Evolutionary conservation across 225 moss, liverwort and hornwort genomes (phyloP).

Genomic region (Straminergon stramineum): DNA sequence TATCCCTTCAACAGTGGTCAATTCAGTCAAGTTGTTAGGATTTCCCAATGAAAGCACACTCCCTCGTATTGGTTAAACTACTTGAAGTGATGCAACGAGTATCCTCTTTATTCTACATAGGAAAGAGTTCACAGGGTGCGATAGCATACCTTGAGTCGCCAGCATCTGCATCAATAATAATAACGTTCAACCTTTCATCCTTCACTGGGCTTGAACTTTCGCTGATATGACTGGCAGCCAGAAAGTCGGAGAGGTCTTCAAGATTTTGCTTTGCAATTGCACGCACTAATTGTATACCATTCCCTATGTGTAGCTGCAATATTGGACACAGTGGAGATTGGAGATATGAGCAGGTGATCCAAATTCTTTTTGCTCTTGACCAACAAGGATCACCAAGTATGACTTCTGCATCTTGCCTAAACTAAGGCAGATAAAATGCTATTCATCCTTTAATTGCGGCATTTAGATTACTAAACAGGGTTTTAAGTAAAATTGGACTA

Average conservation of each 20-base stretch:
- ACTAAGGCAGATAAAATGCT: not conserved
- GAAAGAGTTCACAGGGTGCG: not conserved
- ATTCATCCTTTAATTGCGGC: not conserved
- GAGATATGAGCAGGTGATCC: not conserved
- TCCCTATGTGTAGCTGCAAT: constrained; percentile 66
- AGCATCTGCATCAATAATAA: constrained; percentile 89
- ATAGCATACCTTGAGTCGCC: constrained; percentile 64
- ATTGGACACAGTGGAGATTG: not conserved
- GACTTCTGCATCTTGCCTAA: not conserved
- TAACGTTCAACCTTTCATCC: constrained; percentile 51
- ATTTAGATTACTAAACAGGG: not conserved
- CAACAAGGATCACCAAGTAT: not conserved
- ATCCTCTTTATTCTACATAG: not conserved
- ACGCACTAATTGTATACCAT: constrained; percentile 72
- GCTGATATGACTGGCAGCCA: constrained; percentile 2
- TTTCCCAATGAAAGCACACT: not conserved
- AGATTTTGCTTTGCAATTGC: constrained; percentile 38
- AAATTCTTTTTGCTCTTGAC: not conserved
- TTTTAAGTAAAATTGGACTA: not conserved
- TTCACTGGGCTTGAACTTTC: not conserved
- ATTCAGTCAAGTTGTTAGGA: not conserved
- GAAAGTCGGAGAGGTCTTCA: constrained; percentile 31
- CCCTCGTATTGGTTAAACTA: not conserved
- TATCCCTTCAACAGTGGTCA: not conserved
- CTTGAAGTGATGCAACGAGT: not conserved